Evolutionary conservation across 2,329 filamentous ascomycete genomes (phyloP).

Genomic region (Thielaviopsis musarum): DNA sequence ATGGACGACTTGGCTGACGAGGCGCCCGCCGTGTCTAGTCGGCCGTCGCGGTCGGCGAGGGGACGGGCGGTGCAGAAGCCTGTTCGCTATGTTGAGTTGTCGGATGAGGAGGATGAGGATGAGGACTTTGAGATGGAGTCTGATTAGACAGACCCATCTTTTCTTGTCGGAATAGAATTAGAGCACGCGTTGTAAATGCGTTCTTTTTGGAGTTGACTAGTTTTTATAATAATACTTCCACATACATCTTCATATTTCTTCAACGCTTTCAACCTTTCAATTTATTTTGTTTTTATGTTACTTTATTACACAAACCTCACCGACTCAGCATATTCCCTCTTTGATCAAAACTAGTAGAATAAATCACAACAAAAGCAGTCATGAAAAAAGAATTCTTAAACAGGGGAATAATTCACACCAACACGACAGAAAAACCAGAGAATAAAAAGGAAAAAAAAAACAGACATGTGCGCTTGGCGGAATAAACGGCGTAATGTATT

Average conservation of each 20-base stretch:
- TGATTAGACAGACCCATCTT: neutral
- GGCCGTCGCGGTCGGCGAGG: neutral
- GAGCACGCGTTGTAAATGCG: neutral
- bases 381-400: neutral
- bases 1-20: constrained; percentile 30
- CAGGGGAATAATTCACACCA: neutral
- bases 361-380: too few species aligned
- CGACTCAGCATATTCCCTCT: too few species aligned
- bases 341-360: too few species aligned
- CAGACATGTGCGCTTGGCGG: neutral
- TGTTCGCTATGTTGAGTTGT: constrained; percentile 8
- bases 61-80: constrained; percentile 15
- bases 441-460: neutral
- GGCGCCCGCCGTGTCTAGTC: neutral
- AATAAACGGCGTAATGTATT: neutral
- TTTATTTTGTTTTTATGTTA: too few species aligned
- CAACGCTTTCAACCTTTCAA: too few species aligned
- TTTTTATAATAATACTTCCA: too few species aligned
- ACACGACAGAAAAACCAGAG: neutral
- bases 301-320: too few species aligned
- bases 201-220: neutral
- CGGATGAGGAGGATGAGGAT: constrained; percentile 8
- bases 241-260: too few species aligned
- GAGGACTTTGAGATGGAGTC: constrained; percentile 12
- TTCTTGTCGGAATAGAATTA: neutral